These are phyloP conservation scores for Oryza officinalis DNA, from an alignment of 176 grass and related monocot species.

Conservation along the genomic window DNA sequence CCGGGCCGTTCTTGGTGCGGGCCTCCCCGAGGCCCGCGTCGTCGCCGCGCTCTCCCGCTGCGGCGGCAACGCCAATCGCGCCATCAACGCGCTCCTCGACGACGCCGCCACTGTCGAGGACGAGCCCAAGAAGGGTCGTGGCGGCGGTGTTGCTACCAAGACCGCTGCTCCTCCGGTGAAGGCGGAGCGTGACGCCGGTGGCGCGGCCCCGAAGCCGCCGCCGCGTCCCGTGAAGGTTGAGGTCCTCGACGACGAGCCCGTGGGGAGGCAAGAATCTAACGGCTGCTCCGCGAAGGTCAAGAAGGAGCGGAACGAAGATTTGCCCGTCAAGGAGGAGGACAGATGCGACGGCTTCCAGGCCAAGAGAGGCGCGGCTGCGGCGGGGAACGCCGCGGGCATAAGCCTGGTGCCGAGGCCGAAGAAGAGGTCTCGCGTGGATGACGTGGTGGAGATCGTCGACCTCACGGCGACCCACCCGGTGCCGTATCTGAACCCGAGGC, in stretches of 20 bases:
- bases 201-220: neutral
- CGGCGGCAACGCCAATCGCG: conserved; percentile 62
- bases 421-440: conserved; percentile 36
- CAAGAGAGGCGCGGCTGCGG: neutral
- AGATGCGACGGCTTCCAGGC: neutral
- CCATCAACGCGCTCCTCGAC: conserved; percentile 76
- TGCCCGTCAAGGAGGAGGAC: neutral
- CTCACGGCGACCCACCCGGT: conserved; percentile 49
- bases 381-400: conserved; percentile 29
- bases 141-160: neutral
- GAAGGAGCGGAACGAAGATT: neutral
- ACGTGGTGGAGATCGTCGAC: neutral
- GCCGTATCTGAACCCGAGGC: conserved; percentile 72
- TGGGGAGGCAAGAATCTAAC: neutral
- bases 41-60: conserved; percentile 51
- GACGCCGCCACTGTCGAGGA: neutral
- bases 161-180: conserved; percentile 28
- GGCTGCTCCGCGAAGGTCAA: conserved; percentile 13
- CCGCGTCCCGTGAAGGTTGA: neutral
- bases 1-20: conserved; percentile 52
- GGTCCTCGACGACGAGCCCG: neutral
- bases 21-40: conserved; percentile 29
- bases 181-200: conserved; percentile 35
- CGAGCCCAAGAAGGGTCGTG: neutral
- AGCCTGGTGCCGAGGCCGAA: conserved; percentile 35